Conservation (phyloP, 139 green algal species). For the Trebouxia sp. region DNA sequence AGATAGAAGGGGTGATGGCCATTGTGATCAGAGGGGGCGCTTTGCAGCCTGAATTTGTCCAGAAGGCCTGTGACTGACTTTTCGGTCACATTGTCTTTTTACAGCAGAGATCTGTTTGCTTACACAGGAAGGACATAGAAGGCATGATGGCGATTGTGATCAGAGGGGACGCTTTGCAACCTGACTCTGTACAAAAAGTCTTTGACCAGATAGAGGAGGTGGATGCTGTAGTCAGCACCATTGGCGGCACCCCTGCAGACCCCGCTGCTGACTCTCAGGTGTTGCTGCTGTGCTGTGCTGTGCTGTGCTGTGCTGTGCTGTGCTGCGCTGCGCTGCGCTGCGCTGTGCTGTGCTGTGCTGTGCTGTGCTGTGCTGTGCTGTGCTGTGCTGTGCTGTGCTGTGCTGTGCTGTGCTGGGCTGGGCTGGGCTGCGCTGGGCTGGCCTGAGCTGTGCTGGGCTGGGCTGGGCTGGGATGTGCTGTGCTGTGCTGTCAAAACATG, state of each 20-base stretch:
- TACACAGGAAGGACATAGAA: constrained; percentile 82
- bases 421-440: too few relatives aligned
- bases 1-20: too few relatives aligned
- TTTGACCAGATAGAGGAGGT: constrained; percentile 87
- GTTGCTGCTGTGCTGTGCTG: too few relatives aligned
- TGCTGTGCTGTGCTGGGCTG: too few relatives aligned
- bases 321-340: neutral
- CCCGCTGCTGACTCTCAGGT: constrained; percentile 73
- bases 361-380: constrained; percentile 5
- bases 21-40: too few relatives aligned
- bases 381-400: constrained; percentile 14
- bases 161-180: constrained; percentile 85
- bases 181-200: constrained; percentile 71
- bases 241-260: constrained; percentile 83
- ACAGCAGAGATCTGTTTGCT: too few relatives aligned
- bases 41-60: too few relatives aligned
- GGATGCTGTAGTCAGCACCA: constrained; percentile 90
- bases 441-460: too few relatives aligned
- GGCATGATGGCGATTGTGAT: constrained; percentile 90
- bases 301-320: constrained; percentile 3
- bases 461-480: too few relatives aligned
- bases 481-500: too few relatives aligned
- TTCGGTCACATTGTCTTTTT: too few relatives aligned
- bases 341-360: neutral
- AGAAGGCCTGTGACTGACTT: too few relatives aligned